Evolutionary conservation across 495 filamentous ascomycete species (phyloP), one percentile per base, ranked within the genome.

Genomic region (Pyrenula aspistea): DNA sequence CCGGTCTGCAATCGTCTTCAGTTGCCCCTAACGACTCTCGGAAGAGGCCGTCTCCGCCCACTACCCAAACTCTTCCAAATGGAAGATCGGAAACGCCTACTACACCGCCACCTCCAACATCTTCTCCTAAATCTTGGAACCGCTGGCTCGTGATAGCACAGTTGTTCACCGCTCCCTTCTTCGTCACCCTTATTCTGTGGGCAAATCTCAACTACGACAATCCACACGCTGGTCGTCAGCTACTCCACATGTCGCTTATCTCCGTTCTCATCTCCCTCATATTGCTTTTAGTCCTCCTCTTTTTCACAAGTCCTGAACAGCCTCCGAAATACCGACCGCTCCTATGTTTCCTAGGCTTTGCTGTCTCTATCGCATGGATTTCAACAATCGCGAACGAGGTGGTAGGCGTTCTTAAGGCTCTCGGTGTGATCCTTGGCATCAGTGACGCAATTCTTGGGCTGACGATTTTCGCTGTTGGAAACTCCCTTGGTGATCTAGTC

Each of bases 381-480:
- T 89, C 86, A 21, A 95, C 90, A 12, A 89, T 99, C 51, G 94
- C 94, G 12, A 88, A 88, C 22, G 94, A 99, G 69, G 94, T 99
- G 15, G 94, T 99, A 4, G 91, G 88, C 47, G 86, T 96, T 21
- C 80, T 99, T 36, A 97, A 97, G 68, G 87, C 94, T 1, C 73
- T 99, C 20, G 94, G 94, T 2, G 89, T 97, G 10, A 90, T 99
- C 31, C 71, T 96, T 22, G 82, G 85, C 61, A 97, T 99, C 61
- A 92, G 87, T 23, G 93, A 99, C 73, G 95, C 94, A 8, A 91
- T 99, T 58, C 76, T 99, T 2, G 94, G 94, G 0, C 78, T 99
- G 47, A 99, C 94, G 24, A 82, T 99, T 51, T 99, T 99, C 66
- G 94, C 94, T 0, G 90, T 97, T 12, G 93, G 94, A 12, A 99